Evolutionary conservation across 1,139 yeast genomes (phyloP).

Genomic region (Pichia kudriavzevii): DNA sequence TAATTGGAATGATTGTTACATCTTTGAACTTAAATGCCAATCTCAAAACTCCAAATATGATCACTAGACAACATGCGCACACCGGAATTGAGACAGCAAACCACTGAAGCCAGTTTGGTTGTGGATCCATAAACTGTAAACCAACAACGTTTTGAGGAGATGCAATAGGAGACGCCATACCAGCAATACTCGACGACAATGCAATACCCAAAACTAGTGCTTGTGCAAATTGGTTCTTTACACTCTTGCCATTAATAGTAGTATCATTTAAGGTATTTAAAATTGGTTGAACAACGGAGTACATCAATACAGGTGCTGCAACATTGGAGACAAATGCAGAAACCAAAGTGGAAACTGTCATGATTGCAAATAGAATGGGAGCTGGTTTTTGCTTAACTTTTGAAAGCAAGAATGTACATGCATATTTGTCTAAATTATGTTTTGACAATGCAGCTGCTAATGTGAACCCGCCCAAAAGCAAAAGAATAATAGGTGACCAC

Average conservation of each 20-base stretch:
- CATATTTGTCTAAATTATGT: constrained; percentile 76
- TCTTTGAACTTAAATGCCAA: constrained; percentile 58
- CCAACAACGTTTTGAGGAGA: constrained; percentile 94
- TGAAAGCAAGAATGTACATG: constrained; percentile 73
- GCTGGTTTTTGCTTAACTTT: constrained; percentile 84
- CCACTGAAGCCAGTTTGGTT: constrained; percentile 95
- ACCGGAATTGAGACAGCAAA: constrained; percentile 82
- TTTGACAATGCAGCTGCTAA: constrained; percentile 90
- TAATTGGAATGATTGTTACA: constrained; percentile 54
- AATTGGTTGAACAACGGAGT: constrained; percentile 82
- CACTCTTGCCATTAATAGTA: constrained; percentile 29
- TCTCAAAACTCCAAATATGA: constrained; percentile 66
- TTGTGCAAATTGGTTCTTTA: constrained; percentile 50
- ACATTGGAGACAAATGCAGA: constrained; percentile 97
- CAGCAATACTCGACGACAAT: constrained; percentile 84
- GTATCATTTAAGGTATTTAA: constrained; percentile 74
- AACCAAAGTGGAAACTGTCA: constrained; percentile 77
- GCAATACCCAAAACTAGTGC: constrained; percentile 88
- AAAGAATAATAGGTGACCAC: constrained; percentile 94
- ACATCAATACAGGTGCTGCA: constrained; percentile 91
- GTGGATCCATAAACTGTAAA: constrained; percentile 77
- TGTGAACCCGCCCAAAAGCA: constrained; percentile 86
- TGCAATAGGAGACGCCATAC: constrained; percentile 95
- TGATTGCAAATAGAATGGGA: constrained; percentile 64
- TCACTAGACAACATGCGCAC: constrained; percentile 48